A percentile compares a stretch with the other conserved stretches of the same genome.
phyloP scores from a whole-genome alignment of 371 early-diverging fungal genomes.

The Syncephalastrum sp. region DNA sequence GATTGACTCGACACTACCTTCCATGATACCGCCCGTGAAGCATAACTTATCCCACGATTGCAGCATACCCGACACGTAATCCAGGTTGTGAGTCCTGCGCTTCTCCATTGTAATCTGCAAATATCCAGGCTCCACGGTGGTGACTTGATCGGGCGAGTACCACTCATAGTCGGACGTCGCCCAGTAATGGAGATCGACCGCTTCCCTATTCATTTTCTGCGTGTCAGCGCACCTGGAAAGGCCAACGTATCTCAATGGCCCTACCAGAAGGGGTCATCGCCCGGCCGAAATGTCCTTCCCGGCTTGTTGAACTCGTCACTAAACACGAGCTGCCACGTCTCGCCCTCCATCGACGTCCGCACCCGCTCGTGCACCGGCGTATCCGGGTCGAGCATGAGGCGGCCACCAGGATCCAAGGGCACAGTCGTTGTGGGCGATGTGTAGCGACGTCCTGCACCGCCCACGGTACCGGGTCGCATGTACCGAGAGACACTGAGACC shows the following conservation, averaged over 20 bases:
- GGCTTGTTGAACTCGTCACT: constrained; percentile 57
- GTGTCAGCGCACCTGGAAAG: not conserved
- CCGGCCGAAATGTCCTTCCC: constrained; percentile 49
- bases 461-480: not conserved
- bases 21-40: constrained; percentile 58
- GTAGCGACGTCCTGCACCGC: not conserved
- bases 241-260: not conserved
- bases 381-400: constrained; percentile 11
- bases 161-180: constrained; percentile 47
- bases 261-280: constrained; percentile 47
- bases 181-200: constrained; percentile 56
- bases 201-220: constrained; percentile 21
- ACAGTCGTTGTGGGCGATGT: not conserved
- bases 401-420: constrained; percentile 7
- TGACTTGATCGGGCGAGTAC: constrained; percentile 44
- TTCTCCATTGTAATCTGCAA: constrained; percentile 44
- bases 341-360: constrained; percentile 7
- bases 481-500: constrained; percentile 6
- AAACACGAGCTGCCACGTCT: constrained; percentile 39
- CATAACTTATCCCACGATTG: constrained; percentile 66
- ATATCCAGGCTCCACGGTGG: constrained; percentile 40
- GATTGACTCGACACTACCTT: constrained; percentile 24
- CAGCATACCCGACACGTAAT: constrained; percentile 55
- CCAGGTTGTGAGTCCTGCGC: constrained; percentile 33
- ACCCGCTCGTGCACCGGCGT: constrained; percentile 1